Evolutionary conservation across 495 filamentous ascomycete genomes (phyloP).

Genomic region (Trichoderma orchidacearum): DNA sequence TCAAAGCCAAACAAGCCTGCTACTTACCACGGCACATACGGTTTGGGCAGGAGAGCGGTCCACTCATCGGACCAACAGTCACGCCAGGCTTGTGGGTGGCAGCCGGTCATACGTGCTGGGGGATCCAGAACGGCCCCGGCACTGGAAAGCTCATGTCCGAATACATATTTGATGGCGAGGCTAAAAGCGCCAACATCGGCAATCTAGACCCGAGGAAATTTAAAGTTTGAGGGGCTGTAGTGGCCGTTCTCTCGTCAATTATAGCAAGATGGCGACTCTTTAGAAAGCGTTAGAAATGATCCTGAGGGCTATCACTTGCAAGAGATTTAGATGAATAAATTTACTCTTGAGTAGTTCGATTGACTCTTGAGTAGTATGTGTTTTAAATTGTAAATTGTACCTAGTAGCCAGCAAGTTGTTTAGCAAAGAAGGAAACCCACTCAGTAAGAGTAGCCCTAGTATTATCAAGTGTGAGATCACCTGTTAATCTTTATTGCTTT

Average conservation of each 20-base stretch:
- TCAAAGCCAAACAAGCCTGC: constrained; percentile 79
- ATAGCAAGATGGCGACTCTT: too few species aligned
- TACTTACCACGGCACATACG: constrained; percentile 69
- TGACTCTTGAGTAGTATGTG: too few species aligned
- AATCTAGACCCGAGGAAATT: constrained; percentile 53
- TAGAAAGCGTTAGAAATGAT: too few species aligned
- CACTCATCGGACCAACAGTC: constrained; percentile 64
- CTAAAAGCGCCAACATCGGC: constrained; percentile 59
- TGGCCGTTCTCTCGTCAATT: too few species aligned
- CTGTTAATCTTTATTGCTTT: too few species aligned
- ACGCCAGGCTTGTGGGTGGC: constrained; percentile 72
- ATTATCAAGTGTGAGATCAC: too few species aligned
- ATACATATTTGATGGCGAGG: constrained; percentile 67
- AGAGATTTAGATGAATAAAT: too few species aligned
- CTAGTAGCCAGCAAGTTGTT: background rate
- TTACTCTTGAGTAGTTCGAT: too few species aligned
- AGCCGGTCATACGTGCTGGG: constrained; percentile 93
- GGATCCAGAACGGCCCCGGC: constrained; percentile 89
- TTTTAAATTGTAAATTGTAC: background rate
- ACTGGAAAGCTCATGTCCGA: constrained; percentile 85
- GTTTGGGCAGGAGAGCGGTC: constrained; percentile 44
- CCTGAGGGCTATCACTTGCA: too few species aligned
- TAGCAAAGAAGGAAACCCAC: too few species aligned
- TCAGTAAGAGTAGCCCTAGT: too few species aligned
- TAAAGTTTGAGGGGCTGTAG: constrained; percentile 19